phyloP scores from a whole-genome alignment of 495 filamentous ascomycete genomes.

The Talaromyces wortmannii region DNA sequence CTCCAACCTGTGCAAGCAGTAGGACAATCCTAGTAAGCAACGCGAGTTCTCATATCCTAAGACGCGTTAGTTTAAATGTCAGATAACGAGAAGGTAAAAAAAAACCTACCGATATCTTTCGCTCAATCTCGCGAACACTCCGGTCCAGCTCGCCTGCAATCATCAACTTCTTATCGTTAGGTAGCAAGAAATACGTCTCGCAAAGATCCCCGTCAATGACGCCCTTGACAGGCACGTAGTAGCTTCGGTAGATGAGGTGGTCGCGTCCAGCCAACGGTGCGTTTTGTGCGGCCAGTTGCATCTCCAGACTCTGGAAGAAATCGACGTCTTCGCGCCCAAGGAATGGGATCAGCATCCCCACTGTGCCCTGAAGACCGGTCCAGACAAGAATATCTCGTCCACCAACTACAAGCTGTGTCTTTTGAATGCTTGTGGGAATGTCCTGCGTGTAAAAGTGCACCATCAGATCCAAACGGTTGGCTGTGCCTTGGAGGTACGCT shows the following conservation, averaged over 20 bases:
- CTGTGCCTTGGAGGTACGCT: constrained; percentile 80
- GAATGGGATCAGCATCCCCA: constrained; percentile 90
- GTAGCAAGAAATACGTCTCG: constrained; percentile 77
- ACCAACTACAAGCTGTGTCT: constrained; percentile 83
- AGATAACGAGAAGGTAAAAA: background rate
- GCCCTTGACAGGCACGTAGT: constrained; percentile 96
- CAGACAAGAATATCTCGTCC: constrained; percentile 88
- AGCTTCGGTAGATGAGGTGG: constrained; percentile 89
- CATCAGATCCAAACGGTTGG: constrained; percentile 77
- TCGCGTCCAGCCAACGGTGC: constrained; percentile 85
- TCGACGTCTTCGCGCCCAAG: constrained; percentile 86
- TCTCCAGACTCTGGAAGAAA: constrained; percentile 92
- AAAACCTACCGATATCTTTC: constrained; percentile 78
- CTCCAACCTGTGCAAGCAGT: background rate
- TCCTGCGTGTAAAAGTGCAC: constrained; percentile 87
- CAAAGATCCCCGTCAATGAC: constrained; percentile 98
- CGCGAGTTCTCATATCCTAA: constrained; percentile 81
- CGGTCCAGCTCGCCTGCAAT: constrained; percentile 91
- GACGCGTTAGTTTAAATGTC: constrained; percentile 11
- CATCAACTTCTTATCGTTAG: constrained; percentile 84
- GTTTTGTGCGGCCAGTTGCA: constrained; percentile 75
- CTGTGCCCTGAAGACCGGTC: constrained; percentile 88
- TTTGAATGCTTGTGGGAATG: constrained; percentile 83
- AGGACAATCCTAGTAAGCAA: constrained; percentile 57
- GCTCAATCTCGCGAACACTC: constrained; percentile 83